Evolutionary conservation across 1,139 yeast species (phyloP), one percentile per base, ranked within the genome.

Genomic region (Wickerhamiella infanticola): DNA sequence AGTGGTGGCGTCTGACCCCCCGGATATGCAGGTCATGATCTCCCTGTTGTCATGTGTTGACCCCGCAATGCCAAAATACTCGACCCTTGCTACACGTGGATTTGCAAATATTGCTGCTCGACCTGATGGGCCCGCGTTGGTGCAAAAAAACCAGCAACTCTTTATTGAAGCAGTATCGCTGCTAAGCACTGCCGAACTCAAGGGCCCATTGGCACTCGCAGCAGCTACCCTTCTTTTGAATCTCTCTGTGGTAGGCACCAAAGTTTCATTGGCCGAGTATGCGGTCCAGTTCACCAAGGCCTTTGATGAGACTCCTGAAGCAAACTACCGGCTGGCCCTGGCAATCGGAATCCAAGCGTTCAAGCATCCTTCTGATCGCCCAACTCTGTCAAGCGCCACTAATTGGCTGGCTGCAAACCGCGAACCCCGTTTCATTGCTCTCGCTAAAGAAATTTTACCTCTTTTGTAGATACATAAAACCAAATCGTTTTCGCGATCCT

Each of bases 141-240:
- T 49, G 53, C 59, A 33, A 52, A 35, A 35, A 31, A 63, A 41
- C 64, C 61, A 44, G 41, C 58, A 47, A 55, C 63, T 53, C 37
- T 58, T 53, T 38, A 61, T 44, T 43, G 56, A 52, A 39, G 59
- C 55, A 9, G 48, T 58, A 43, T 58, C 51, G 43, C 63, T 57
- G 50, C 55, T 63, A 38, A 55, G 58, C 53, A 53, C 58, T 4
- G 62, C 63, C 24, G 36, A 6, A 18, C 42, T 50, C 18, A 42
- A 55, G 2, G 51, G 53, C 8, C 55, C 61, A 13, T 51, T 55
- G 42, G 58, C 58, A 23, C 58, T 71, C 37, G 75, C 83, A 0
- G 58, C 73, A 4, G 62, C 81, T 0, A 75, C 84, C 0, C 58
- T 79, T 45, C 49, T 75, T 5, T 60, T 77, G 50, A 77, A 79